Evolutionary conservation across 2,329 filamentous ascomycete species (phyloP), one percentile per base, ranked within the genome.

Genomic region (Ophiocordyceps unilateralis): DNA sequence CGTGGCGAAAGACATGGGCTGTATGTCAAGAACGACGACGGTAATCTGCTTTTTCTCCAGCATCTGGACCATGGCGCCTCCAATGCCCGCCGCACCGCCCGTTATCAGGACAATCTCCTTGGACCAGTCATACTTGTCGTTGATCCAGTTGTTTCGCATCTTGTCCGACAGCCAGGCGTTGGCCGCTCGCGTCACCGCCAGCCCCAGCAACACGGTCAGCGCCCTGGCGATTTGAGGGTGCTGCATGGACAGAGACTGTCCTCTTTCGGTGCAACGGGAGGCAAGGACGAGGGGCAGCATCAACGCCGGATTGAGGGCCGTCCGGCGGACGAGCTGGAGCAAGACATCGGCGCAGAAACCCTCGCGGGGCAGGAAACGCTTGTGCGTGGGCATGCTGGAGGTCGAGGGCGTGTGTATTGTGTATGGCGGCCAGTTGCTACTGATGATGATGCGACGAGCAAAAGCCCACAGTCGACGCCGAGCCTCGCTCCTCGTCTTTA

Each of bases 41-140:
- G 74, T 81, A 50, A 83, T 66, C 1, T 72, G 74, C 46, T 62
- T 65, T 55, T 78, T 72, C 0, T 75, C 77, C n/a, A 91, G 65
- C 43, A 79, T 57, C 48, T 69, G 67, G 14, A 81, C 81, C 3
- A 85, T 68, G 32, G 70, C 62, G 19, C 70, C 74, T 14, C 83
- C 83, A 52, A 89, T 86, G 0, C 83, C 83, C 44, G 75, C 74
- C 37, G 78, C 76, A 8, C 83, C 83, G 8, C 84, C 83, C 0
- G 83, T 88, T 19, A 88, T 69, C 38, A 87, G 64, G 3, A 83
- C 77, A 41, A 87, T 68, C 61, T 87, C 82, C 42, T 68, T 70
- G 20, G 66, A 61, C 79, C 81, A 86, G 55, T 76, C 68, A 59
- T 79, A 81, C 36, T 55, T 60, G 47, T 62, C 58, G 28, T 52